Conservation (phyloP, 371 early-diverging fungal species). For the Mortierella sp. region DNA sequence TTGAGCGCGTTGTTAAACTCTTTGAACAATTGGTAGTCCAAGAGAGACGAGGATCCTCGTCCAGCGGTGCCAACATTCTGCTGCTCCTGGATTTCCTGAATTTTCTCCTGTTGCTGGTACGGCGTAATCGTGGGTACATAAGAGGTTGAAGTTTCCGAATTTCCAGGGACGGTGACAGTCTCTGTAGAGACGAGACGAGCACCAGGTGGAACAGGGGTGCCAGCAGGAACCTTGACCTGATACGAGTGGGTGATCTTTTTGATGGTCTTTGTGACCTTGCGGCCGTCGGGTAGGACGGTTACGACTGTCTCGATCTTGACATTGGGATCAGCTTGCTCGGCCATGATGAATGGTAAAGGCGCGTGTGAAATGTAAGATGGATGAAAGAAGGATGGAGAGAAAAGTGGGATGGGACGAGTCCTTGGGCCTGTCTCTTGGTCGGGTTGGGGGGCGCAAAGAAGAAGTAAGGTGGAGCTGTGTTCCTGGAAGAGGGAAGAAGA, state of each 20-base stretch:
- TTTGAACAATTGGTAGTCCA: conserved; percentile 21
- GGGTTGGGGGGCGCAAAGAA: no score
- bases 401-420: background rate
- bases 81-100: background rate
- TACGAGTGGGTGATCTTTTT: conserved; percentile 45
- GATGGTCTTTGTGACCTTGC: conserved; percentile 49
- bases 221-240: conserved; percentile 47
- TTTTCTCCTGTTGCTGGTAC: background rate
- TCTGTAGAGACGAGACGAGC: conserved; percentile 40
- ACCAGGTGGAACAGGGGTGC: conserved; percentile 44
- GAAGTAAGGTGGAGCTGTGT: no score
- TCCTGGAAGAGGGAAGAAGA: no score
- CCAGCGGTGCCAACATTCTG: background rate
- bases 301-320: conserved; percentile 39
- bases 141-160: background rate
- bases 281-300: conserved; percentile 45
- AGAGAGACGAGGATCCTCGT: conserved; percentile 1
- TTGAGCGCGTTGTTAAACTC: conserved; percentile 18
- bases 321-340: conserved; percentile 42
- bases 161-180: conserved; percentile 12
- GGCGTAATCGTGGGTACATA: conserved; percentile 6
- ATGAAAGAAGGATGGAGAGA: background rate
- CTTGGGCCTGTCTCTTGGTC: no score
- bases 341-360: background rate
- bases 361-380: background rate